Evolutionary conservation across 179 eudicot species (phyloP), one percentile per base, ranked within the genome.

Genomic region (Amaranthus tricolor): DNA sequence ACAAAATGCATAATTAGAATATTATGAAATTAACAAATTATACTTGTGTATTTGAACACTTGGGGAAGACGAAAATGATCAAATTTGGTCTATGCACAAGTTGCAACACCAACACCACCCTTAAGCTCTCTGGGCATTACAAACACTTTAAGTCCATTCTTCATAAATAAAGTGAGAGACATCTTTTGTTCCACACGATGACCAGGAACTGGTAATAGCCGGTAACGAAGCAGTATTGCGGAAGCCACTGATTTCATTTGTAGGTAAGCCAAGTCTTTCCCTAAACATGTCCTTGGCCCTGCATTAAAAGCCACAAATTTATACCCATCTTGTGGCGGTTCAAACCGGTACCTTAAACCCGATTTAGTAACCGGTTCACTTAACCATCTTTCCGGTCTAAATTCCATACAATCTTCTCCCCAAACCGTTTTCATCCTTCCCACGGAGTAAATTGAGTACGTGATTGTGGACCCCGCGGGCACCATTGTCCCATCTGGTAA

Each of bases 401-500:
- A 91, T 72, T 91, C 94, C 81, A 88, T 55, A 77, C 94, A 91
- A 65, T 91, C 97, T 57, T 88, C 94, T 0, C 97, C 97, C 97
- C 97, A 91, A 6, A 91, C 76, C 0, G 83, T 80, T 68, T 88
- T 84, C 97, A 89, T 91, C 74, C 97, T 85, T 48, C 94, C 97
- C 14, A 91, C 84, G 0, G 97, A 89, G 66, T 89, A 91, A 6
- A 91, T 91, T 13, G 97, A 91, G 78, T 91, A 91, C 7, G 94
- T 91, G 49, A 91, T 90, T 0, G 91, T 89, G 50, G 97, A 89
- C 24, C 97, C 97, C 0, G 92, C 88, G 7, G 91, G 91, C 3
- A 91, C 86, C 4, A 11, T 19, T 0, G 90, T 88, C 8, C 97
- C 97, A 61, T 91, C 97, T 0, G 97, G 97, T 50, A 91, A 83